These are phyloP conservation scores for Planoprotostelium fungivorum DNA, from an alignment of 78 protist genomes.

Conservation along the genomic window DNA sequence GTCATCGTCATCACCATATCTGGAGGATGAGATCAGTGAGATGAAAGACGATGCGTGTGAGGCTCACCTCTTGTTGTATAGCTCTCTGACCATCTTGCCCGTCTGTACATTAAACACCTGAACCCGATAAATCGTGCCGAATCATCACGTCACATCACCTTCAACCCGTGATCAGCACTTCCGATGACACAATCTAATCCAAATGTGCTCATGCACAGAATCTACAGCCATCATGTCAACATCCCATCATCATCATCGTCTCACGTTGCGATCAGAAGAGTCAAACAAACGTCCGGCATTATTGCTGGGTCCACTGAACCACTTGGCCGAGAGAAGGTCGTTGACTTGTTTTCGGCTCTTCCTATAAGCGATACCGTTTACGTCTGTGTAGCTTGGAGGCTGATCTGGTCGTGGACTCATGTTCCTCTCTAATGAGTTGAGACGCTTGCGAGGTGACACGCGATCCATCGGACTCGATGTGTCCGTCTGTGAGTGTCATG, in stretches of 20 bases:
- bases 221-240: neutral
- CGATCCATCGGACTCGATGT: neutral
- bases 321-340: neutral
- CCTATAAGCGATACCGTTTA: neutral
- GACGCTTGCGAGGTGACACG: neutral
- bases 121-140: neutral
- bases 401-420: neutral
- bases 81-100: neutral
- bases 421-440: neutral
- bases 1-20: neutral
- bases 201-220: neutral
- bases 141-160: neutral
- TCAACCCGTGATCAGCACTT: neutral
- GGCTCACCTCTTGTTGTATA: neutral
- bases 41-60: neutral
- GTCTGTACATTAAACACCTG: neutral
- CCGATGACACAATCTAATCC: neutral
- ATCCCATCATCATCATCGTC: neutral
- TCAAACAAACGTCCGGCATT: neutral
- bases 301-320: neutral
- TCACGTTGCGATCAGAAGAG: neutral
- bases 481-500: neutral
- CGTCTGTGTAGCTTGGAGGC: neutral
- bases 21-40: neutral
- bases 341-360: neutral